These are phyloP conservation scores for Kwoniella sp. DNA, from an alignment of 768 basidiomycete species.

Conservation along the genomic window DNA sequence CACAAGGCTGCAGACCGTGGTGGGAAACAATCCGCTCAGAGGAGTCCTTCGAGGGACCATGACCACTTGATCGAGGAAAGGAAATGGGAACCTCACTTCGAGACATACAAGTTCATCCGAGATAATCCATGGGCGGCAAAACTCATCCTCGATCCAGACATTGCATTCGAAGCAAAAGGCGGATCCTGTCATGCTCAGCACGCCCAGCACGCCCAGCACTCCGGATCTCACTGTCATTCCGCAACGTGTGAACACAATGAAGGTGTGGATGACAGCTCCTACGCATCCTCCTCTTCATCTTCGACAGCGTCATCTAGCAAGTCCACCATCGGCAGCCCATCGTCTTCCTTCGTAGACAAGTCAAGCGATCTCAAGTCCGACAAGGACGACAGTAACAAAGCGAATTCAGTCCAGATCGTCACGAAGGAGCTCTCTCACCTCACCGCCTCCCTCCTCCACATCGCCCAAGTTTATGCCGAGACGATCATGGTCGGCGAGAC, in stretches of 20 bases:
- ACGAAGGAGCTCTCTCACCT: neutral
- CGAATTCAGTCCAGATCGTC: neutral
- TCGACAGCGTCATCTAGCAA: no score
- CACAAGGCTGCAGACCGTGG: no score
- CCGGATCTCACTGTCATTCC: neutral
- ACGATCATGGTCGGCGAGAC: neutral
- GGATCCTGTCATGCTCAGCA: neutral
- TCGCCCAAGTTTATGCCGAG: neutral
- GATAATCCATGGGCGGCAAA: neutral
- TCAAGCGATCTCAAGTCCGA: neutral
- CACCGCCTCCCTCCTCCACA: neutral
- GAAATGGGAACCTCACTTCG: slow-evolving; percentile 7
- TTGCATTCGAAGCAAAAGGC: neutral
- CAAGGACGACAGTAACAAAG: neutral
- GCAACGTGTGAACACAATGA: neutral
- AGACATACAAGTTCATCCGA: neutral
- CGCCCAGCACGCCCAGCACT: neutral
- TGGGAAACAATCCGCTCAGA: no score
- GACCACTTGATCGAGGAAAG: slow-evolving; percentile 4
- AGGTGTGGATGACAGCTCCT: neutral
- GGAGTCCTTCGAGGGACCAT: neutral
- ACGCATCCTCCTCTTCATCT: neutral
- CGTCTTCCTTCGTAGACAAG: no score
- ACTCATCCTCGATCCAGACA: neutral
- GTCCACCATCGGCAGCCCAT: neutral